These are phyloP conservation scores for Candida tibetensis DNA, from an alignment of 805 yeast species.

Conservation along the genomic window DNA sequence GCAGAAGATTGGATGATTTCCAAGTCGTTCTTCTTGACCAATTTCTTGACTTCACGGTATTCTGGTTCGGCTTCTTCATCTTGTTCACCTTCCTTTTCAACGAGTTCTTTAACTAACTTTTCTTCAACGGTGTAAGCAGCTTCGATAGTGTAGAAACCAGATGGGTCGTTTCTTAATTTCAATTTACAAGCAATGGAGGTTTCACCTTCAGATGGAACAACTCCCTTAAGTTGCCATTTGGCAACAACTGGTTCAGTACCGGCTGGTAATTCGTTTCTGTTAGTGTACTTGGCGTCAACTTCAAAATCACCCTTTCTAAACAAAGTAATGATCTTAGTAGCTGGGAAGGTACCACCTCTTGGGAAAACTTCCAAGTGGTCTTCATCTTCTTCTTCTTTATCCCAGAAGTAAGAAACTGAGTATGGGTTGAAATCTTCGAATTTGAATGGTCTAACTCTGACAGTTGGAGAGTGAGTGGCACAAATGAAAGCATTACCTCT, in stretches of 20 bases:
- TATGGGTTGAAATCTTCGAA: conserved; percentile 91
- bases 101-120: conserved; percentile 81
- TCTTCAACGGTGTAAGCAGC: conserved; percentile 94
- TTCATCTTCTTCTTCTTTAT: conserved; percentile 86
- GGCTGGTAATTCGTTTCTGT: conserved; percentile 66
- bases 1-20: conserved; percentile 57
- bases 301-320: conserved; percentile 88
- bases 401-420: conserved; percentile 96
- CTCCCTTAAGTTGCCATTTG: conserved; percentile 85
- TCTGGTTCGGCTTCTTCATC: conserved; percentile 75
- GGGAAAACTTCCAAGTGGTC: conserved; percentile 96
- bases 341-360: conserved; percentile 86
- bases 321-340: conserved; percentile 91
- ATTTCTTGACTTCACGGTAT: conserved; percentile 86
- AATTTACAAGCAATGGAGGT: conserved; percentile 79
- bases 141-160: conserved; percentile 92
- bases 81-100: conserved; percentile 56
- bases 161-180: conserved; percentile 95
- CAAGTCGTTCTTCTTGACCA: conserved; percentile 87
- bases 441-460: conserved; percentile 98
- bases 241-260: conserved; percentile 69
- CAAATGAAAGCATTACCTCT: conserved; percentile 99
- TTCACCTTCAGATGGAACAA: conserved; percentile 74
- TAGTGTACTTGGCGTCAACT: conserved; percentile 81
- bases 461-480: conserved; percentile 98